Base-by-base conservation (phyloP, 2,329 filamentous ascomycete species). In the Ophiostoma quercus region DNA sequence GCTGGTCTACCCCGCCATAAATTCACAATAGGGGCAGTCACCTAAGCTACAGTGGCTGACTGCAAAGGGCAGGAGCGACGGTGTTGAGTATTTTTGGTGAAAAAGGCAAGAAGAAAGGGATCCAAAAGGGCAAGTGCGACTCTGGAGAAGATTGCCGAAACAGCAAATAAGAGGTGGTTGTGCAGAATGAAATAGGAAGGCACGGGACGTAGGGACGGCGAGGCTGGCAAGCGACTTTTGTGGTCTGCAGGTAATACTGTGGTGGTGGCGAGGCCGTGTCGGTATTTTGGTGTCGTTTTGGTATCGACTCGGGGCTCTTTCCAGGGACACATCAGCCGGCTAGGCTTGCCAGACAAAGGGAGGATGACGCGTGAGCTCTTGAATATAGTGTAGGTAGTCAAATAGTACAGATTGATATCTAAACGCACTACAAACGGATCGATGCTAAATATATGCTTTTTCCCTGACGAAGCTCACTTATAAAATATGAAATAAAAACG, bases 1-100 rank as follows among this genome's bases (percentile, higher is more conserved):
- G n/a, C 25, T 29, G 54, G 25, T 14, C 25, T 62, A 62, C 57
- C 57, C 57, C 57, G 57, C 57, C 57, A 62, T 47, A 62, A 54
- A 57, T 8, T 22, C 14, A 12, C 51, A 25, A 12, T 57, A 57
- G 51, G 51, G 51, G 51, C 16, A 29, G 51, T 57, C 3, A 16
- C 43, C 43, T 47, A n/a, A 19, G 16, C 16, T 47, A 6, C 19
- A 7, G 43, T 47, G 16, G 16, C 16, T 47, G 43, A n/a, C 19
- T 7, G 43, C 22, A 25, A 16, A 14, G 51, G 51, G 22, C 7
- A 57, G 22, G n/a, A 25, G 43, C 3, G 43, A 19, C 16, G 14
- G 5, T 7, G 5, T 47, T 47, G 14, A 19, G 2, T 47, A n/a
- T 47, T 16, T 47, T 47, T 41, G 11, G 12, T 41, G 3, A 12